Evolutionary conservation across 2,329 filamentous ascomycete species (phyloP).

Genomic region (Blastomyces silverae): DNA sequence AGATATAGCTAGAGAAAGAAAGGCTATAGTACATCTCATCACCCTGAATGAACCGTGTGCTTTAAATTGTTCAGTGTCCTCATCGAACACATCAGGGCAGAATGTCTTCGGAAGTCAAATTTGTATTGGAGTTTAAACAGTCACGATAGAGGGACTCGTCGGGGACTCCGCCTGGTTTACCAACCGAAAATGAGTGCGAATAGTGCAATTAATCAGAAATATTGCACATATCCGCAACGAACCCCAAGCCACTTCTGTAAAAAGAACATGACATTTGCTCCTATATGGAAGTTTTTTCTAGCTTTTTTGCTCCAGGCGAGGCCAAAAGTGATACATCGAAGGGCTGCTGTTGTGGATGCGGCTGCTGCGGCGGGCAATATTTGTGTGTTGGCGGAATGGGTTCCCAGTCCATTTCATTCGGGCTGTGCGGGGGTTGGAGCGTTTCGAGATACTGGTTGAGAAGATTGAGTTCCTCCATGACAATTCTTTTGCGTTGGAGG

Average conservation of each 20-base stretch:
- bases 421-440: neutral
- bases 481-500: constrained; percentile 1
- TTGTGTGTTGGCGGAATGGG: neutral
- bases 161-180: too few species aligned
- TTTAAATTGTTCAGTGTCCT: neutral
- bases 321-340: neutral
- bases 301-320: neutral
- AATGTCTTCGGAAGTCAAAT: neutral
- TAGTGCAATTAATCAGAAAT: neutral
- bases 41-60: neutral
- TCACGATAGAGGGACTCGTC: neutral
- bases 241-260: neutral
- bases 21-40: neutral
- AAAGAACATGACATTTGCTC: neutral
- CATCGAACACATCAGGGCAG: neutral
- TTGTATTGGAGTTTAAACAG: neutral
- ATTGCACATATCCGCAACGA: neutral
- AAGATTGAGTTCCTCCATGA: neutral
- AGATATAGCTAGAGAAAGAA: neutral
- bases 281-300: neutral
- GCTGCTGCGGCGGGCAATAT: neutral
- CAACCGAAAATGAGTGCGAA: neutral
- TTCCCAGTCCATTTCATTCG: constrained; percentile 10
- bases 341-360: neutral
- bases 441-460: neutral